A percentile compares a stretch with the other conserved stretches of the same genome.
Evolutionary conservation across 176 grass and related monocot genomes (phyloP).

Genomic region (Bromus sterilis): DNA sequence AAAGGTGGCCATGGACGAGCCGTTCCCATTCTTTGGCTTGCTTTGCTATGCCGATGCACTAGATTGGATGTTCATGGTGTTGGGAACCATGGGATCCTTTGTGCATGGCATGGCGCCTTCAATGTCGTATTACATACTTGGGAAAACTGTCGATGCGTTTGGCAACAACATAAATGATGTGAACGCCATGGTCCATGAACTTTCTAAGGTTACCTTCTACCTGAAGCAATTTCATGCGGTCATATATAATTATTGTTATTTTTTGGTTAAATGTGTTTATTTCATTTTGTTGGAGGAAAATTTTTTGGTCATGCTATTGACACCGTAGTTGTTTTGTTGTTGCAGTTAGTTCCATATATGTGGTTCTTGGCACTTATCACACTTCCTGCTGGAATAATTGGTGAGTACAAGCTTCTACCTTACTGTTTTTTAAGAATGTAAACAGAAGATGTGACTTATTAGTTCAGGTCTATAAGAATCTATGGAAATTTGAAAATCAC

Average conservation of each 20-base stretch:
- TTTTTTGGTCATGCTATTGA: conserved; percentile 10
- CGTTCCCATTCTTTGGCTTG: conserved; percentile 34
- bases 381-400: conserved; percentile 55
- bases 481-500: neutral
- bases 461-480: neutral
- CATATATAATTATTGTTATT: neutral
- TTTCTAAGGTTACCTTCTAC: conserved; percentile 30
- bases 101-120: conserved; percentile 50
- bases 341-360: conserved; percentile 52
- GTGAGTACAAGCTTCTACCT: conserved; percentile 14
- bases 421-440: neutral
- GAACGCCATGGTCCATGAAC: conserved; percentile 26
- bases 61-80: conserved; percentile 51
- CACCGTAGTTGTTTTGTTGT: neutral
- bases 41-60: conserved; percentile 39
- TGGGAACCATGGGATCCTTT: conserved; percentile 42
- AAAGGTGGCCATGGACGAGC: neutral
- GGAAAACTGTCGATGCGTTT: conserved; percentile 33
- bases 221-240: neutral
- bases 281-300: neutral
- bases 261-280: conserved; percentile 8
- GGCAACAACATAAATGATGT: conserved; percentile 34
- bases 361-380: conserved; percentile 61
- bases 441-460: neutral
- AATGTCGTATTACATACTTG: conserved; percentile 43